These are phyloP conservation scores for Kodamaea laetipori DNA, from an alignment of 805 yeast species.

Conservation along the genomic window DNA sequence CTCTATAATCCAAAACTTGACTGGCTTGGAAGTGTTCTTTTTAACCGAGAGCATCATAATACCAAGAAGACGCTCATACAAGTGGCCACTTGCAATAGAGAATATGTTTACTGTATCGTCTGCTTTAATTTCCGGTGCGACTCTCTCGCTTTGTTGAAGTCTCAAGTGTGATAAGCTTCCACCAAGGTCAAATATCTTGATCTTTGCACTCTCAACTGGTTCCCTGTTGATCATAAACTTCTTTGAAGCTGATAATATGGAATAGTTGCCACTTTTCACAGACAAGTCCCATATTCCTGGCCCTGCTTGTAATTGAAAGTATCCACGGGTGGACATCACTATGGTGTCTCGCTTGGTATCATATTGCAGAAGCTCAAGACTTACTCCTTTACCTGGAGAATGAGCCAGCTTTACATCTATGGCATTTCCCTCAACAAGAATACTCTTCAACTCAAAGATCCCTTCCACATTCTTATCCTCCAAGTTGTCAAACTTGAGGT, in stretches of 20 bases:
- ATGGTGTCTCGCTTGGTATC: conserved; percentile 51
- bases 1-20: conserved; percentile 86
- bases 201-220: conserved; percentile 12
- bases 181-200: conserved; percentile 12
- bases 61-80: conserved; percentile 70
- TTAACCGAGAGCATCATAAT: conserved; percentile 83
- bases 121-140: conserved; percentile 17
- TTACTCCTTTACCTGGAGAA: conserved; percentile 51
- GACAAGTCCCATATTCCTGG: conserved; percentile 71
- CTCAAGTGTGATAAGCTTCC: conserved; percentile 43
- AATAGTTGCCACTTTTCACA: conserved; percentile 40
- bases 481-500: conserved; percentile 49
- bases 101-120: conserved; percentile 60
- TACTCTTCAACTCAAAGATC: conserved; percentile 49
- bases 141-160: conserved; percentile 35
- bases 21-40: conserved; percentile 55
- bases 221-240: conserved; percentile 38
- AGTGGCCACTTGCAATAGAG: conserved; percentile 79
- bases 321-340: conserved; percentile 82
- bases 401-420: conserved; percentile 41
- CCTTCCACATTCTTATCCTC: conserved; percentile 43
- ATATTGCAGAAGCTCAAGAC: conserved; percentile 39
- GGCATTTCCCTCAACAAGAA: conserved; percentile 74
- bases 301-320: conserved; percentile 71
- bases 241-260: conserved; percentile 40